A percentile compares a stretch with the other conserved stretches of the same genome.
These are phyloP conservation scores for Mycena maculata DNA, from an alignment of 768 basidiomycete genomes.

Conservation along the genomic window DNA sequence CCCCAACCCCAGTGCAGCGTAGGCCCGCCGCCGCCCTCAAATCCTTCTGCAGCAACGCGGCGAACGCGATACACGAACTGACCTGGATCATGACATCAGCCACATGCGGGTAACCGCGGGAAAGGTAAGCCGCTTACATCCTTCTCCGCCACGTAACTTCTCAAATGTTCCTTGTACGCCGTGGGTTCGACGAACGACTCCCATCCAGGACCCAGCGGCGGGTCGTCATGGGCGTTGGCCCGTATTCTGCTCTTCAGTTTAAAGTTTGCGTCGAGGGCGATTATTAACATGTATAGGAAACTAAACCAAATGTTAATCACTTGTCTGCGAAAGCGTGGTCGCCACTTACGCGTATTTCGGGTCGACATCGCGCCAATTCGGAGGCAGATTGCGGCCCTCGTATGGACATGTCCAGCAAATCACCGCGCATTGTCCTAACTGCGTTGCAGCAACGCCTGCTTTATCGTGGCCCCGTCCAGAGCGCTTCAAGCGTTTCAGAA, in stretches of 20 bases:
- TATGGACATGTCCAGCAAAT: conserved; percentile 38
- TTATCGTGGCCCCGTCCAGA: conserved; percentile 22
- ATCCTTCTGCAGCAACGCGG: conserved; percentile 34
- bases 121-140: conserved; percentile 3
- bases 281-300: conserved; percentile 35
- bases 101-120: too few species aligned
- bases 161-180: conserved; percentile 9
- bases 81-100: conserved; percentile 2
- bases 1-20: conserved; percentile 20
- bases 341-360: background rate
- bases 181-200: conserved; percentile 8
- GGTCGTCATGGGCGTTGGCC: conserved; percentile 17
- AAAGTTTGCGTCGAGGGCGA: conserved; percentile 44
- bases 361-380: conserved; percentile 22
- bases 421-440: conserved; percentile 26
- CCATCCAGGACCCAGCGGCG: conserved; percentile 22
- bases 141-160: conserved; percentile 11
- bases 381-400: conserved; percentile 31
- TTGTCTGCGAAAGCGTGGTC: background rate
- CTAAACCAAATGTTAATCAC: conserved; percentile 6
- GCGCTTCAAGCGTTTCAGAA: conserved; percentile 3
- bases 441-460: conserved; percentile 7
- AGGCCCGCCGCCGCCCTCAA: conserved; percentile 22
- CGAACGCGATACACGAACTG: conserved; percentile 32
- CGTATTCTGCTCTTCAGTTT: conserved; percentile 33